These are phyloP conservation scores for Ogataea degrootiae DNA, from an alignment of 805 yeast genomes.

Conservation along the genomic window DNA sequence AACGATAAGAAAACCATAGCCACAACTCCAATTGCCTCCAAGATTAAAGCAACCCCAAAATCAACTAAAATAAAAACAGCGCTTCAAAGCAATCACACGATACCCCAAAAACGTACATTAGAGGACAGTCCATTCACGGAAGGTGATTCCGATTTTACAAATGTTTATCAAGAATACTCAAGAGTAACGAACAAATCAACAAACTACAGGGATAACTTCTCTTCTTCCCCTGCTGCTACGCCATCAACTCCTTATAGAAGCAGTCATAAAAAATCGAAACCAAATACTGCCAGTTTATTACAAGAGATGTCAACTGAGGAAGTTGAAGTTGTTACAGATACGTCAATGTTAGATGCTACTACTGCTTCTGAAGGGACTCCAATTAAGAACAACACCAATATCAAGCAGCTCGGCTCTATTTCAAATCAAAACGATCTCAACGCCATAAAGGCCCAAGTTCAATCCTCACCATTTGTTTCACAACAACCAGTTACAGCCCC, in stretches of 20 bases:
- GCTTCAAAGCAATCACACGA: constrained; percentile 4
- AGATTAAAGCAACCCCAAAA: too few species aligned
- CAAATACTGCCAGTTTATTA: neutral
- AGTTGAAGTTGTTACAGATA: neutral
- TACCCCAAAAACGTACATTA: constrained; percentile 14
- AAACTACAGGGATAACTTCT: constrained; percentile 21
- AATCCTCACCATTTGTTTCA: constrained; percentile 2
- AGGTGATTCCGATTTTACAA: neutral
- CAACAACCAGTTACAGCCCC: constrained; percentile 9
- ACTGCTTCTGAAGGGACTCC: neutral
- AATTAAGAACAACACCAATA: neutral
- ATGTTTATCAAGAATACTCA: constrained; percentile 17
- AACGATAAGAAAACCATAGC: too few species aligned
- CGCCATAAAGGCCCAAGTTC: neutral
- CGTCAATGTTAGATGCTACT: constrained; percentile 4
- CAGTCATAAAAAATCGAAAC: neutral
- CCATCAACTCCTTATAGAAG: neutral
- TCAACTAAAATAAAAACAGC: constrained; percentile 1
- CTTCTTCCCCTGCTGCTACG: constrained; percentile 15
- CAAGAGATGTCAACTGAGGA: neutral
- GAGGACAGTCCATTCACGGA: constrained; percentile 8
- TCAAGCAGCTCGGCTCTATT: too few species aligned
- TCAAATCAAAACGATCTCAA: too few species aligned
- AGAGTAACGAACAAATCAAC: constrained; percentile 17
- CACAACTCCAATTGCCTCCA: too few species aligned